Percentiles rank a stretch among this genome's conserved stretches.
Evolutionary conservation across 768 basidiomycete genomes (phyloP).

Genomic region (Asterophora lycoperdoides): DNA sequence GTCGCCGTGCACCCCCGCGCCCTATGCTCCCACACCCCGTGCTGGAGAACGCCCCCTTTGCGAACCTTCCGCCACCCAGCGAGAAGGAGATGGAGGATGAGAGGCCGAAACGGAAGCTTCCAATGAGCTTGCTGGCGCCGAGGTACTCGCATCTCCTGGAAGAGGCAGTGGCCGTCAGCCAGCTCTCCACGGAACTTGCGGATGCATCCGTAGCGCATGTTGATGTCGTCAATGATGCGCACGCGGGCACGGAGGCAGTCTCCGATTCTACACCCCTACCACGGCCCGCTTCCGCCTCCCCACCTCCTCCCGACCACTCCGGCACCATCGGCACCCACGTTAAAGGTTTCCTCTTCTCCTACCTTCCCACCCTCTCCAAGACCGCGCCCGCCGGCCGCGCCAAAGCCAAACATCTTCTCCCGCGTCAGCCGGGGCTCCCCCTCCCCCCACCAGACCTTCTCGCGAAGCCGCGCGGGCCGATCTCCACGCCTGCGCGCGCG

Average conservation of each 20-base stretch:
- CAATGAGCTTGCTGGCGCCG: conserved; percentile 45
- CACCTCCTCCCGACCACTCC: background rate
- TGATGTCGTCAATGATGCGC: background rate
- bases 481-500: conserved; percentile 55
- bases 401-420: conserved; percentile 15
- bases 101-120: conserved; percentile 24
- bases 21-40: conserved; percentile 19
- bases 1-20: conserved; percentile 26
- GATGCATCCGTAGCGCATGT: conserved; percentile 1
- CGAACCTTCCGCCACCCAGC: conserved; percentile 23
- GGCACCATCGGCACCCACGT: conserved; percentile 43
- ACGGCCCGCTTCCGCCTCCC: background rate
- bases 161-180: conserved; percentile 43
- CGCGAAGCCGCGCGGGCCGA: conserved; percentile 47
- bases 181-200: conserved; percentile 11
- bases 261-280: background rate
- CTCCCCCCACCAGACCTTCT: conserved; percentile 53
- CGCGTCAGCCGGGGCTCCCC: conserved; percentile 40
- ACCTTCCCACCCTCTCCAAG: conserved; percentile 49
- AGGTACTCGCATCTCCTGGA: conserved; percentile 56
- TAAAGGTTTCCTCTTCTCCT: conserved; percentile 57
- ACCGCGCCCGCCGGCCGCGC: conserved; percentile 22
- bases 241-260: background rate
- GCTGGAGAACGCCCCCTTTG: conserved; percentile 29
- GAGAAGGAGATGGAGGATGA: conserved; percentile 13